Percentiles rank a stretch among this genome's conserved stretches.
These are phyloP conservation scores for Xylariaceae sp. DNA, from an alignment of 2,329 filamentous ascomycete species.

Conservation along the genomic window DNA sequence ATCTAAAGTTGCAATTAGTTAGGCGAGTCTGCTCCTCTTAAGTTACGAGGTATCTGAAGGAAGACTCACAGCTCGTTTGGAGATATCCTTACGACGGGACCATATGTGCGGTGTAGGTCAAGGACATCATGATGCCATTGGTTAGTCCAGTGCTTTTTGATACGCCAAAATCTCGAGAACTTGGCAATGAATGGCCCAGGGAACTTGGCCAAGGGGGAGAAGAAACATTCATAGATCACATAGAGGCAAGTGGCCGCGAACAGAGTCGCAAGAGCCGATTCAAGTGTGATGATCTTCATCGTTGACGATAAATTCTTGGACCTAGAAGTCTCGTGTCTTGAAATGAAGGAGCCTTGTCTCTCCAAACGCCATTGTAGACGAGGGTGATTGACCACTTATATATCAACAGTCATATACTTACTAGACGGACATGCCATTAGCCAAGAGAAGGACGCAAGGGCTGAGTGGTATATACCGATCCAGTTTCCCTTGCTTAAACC, in stretches of 20 bases:
- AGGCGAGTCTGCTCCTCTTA: too few species aligned
- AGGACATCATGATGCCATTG: slow-evolving; percentile 9
- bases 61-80: slow-evolving; percentile 14
- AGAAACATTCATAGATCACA: slow-evolving; percentile 12
- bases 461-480: too few species aligned
- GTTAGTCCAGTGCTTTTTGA: slow-evolving; percentile 3
- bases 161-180: slow-evolving; percentile 9
- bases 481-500: too few species aligned
- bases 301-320: too few species aligned
- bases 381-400: too few species aligned
- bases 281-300: not conserved
- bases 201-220: slow-evolving; percentile 10
- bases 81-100: slow-evolving; percentile 13
- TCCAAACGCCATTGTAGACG: too few species aligned
- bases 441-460: too few species aligned
- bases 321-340: too few species aligned
- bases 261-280: not conserved
- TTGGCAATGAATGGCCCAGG: slow-evolving; percentile 14
- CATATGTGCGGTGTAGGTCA: slow-evolving; percentile 7
- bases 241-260: slow-evolving; percentile 3
- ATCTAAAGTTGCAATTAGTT: slow-evolving; percentile 7
- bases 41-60: not conserved
- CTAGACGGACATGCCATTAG: too few species aligned
- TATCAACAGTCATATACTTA: too few species aligned
- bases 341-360: too few species aligned